Percentiles rank a stretch among this genome's conserved stretches.
Conservation (phyloP, 2,329 filamentous ascomycete species). For the Scolecobasidium constrictum region DNA sequence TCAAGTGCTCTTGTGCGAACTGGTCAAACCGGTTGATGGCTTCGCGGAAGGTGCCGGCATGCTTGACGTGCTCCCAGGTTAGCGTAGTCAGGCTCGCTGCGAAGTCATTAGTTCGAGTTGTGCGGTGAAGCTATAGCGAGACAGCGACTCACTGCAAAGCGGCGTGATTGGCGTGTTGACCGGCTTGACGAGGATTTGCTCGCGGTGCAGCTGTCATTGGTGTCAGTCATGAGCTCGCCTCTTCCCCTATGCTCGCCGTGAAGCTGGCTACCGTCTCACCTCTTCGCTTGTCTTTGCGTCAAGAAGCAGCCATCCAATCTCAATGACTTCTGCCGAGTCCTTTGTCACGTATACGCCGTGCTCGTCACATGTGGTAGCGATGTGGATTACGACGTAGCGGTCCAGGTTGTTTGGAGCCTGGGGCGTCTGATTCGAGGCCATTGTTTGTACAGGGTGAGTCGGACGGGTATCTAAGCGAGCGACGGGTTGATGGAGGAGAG, state of each 20-base stretch:
- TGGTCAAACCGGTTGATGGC: conserved; percentile 90
- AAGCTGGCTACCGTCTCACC: conserved; percentile 45
- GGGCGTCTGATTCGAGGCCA: conserved; percentile 3
- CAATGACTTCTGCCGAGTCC: conserved; percentile 97
- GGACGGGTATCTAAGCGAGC: background rate
- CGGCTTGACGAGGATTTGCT: conserved; percentile 94
- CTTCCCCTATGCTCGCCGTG: conserved; percentile 1
- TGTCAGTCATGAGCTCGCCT: conserved; percentile 10
- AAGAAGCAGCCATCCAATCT: conserved; percentile 94
- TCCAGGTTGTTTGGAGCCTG: conserved; percentile 48
- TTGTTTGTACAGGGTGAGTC: background rate
- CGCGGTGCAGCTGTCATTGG: conserved; percentile 65
- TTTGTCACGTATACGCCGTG: conserved; percentile 99
- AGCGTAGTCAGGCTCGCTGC: conserved; percentile 91
- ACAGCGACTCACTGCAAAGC: conserved; percentile 72
- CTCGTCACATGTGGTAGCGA: conserved; percentile 97
- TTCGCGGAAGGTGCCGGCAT: conserved; percentile 93
- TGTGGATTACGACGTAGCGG: conserved; percentile 95
- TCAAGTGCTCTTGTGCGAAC: conserved; percentile 85
- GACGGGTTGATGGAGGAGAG: background rate
- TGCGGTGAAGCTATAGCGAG: conserved; percentile 2
- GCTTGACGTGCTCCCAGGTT: conserved; percentile 98
- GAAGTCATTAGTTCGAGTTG: conserved; percentile 20
- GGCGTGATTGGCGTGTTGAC: conserved; percentile 98
- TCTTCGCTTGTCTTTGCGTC: conserved; percentile 88